These are phyloP conservation scores for Epichloe amarillans DNA, from an alignment of 2,329 filamentous ascomycete genomes.

Conservation along the genomic window DNA sequence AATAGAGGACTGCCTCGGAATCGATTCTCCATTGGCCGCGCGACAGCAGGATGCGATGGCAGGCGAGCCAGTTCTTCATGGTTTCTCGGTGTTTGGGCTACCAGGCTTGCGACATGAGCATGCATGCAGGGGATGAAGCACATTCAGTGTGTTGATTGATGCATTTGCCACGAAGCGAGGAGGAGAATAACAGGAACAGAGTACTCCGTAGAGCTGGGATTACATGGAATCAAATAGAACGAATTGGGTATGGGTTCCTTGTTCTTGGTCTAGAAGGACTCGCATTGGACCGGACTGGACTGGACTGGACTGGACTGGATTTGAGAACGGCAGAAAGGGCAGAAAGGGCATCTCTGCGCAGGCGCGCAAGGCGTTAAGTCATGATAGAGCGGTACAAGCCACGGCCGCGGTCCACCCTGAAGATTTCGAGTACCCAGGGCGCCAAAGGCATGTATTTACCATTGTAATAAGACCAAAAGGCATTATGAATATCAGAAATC, in stretches of 20 bases:
- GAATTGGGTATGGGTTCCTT: too few relatives aligned
- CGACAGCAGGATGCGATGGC: not conserved
- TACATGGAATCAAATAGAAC: too few relatives aligned
- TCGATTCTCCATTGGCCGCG: constrained; percentile 4
- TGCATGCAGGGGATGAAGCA: not conserved
- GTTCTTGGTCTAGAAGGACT: not conserved
- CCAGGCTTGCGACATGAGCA: not conserved
- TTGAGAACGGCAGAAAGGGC: not conserved
- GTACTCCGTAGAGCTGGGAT: too few relatives aligned
- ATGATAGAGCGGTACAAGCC: constrained; percentile 15
- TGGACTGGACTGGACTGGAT: not conserved
- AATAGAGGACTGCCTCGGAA: constrained; percentile 10
- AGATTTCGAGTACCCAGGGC: not conserved
- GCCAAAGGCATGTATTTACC: constrained; percentile 4
- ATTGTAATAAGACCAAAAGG: constrained; percentile 1
- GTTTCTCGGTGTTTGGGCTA: not conserved
- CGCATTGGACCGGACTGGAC: not conserved
- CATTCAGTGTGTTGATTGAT: not conserved
- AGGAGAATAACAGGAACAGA: not conserved
- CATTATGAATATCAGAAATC: not conserved
- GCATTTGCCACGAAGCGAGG: not conserved
- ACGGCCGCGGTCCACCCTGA: constrained; percentile 1
- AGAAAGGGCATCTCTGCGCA: not conserved
- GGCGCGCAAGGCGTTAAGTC: constrained; percentile 12
- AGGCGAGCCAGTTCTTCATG: not conserved